Evolutionary conservation across 1,284 basidiomycete genomes (phyloP), one percentile per base, ranked within the genome.

Genomic region (Meripilus lineatus): DNA sequence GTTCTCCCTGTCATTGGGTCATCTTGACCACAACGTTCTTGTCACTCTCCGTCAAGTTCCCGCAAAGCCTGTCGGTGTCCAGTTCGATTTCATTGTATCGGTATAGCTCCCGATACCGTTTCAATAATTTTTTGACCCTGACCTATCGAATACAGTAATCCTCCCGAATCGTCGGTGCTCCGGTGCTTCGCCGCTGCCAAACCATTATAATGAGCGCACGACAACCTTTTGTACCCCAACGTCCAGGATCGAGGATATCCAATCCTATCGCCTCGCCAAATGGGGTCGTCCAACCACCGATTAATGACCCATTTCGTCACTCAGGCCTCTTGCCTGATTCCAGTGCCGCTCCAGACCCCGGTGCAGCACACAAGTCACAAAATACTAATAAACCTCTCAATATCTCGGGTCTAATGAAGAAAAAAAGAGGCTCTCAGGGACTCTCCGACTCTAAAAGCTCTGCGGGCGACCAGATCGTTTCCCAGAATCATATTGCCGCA

Each of bases 341-440:
- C 36, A n/a, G 44, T 21, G 37, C 37, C 14, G 25, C 25, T 20
- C 14, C 6, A 13, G 18, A 22, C 38, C 5, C 32, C 32, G 15
- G 37, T 25, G 38, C 45, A 18, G 24, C 18, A n/a, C 37, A 25
- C 17, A 14, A 17, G 15, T 15, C 38, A 8, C 32, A 17, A 10
- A 40, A 10, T 11, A 52, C 42, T 4, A 57, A 57, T 48, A 61
- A 57, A 38, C 60, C 60, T 38, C 52, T 62, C 22, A 62, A 62
- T 30, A 43, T 59, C 15, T 47, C 57, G n/a, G 48, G 46, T 3
- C 46, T 62, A 22, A 33, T 40, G 2, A 59, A 56, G 43, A 50
- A 42, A 17, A 25, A 15, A 8, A 30, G 25, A 32, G 14, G 10
- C 18, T 23, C 28, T 17, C 32, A 32, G 21, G n/a, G 22, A 15